Conservation (phyloP, 768 basidiomycete species). For the Tricholoma terreum region DNA sequence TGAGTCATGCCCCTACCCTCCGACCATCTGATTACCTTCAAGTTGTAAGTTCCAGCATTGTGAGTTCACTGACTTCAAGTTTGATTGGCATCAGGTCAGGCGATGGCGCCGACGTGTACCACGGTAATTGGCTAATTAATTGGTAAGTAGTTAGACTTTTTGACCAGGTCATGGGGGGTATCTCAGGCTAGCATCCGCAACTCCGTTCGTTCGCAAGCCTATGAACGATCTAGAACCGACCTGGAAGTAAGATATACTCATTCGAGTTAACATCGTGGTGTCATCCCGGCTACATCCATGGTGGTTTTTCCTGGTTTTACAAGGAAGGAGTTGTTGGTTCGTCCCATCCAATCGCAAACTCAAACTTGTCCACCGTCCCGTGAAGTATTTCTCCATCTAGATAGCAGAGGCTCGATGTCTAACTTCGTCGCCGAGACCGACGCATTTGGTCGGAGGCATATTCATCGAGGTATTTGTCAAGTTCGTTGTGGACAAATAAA, state of each 20-base stretch:
- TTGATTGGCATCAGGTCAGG: background rate
- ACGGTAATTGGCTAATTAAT: background rate
- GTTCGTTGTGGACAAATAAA: background rate
- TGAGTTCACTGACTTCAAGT: too few species aligned
- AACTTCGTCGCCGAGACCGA: too few species aligned
- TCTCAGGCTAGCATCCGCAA: background rate
- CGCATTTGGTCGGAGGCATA: background rate
- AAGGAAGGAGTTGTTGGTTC: background rate
- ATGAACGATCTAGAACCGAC: background rate
- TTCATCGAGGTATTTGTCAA: background rate
- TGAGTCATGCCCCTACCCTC: too few species aligned
- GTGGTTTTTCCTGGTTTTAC: background rate
- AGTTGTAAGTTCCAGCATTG: too few species aligned
- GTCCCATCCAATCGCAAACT: too few species aligned
- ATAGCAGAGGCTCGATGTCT: too few species aligned
- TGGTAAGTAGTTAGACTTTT: background rate
- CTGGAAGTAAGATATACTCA: background rate
- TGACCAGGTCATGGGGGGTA: background rate
- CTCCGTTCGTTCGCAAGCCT: background rate
- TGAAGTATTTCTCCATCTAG: background rate
- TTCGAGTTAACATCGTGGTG: background rate
- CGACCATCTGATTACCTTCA: too few species aligned
- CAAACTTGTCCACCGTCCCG: too few species aligned
- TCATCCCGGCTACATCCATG: background rate
- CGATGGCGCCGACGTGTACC: background rate